These are phyloP conservation scores for Trametes sp. DNA, from an alignment of 1,284 basidiomycete genomes.

Conservation along the genomic window DNA sequence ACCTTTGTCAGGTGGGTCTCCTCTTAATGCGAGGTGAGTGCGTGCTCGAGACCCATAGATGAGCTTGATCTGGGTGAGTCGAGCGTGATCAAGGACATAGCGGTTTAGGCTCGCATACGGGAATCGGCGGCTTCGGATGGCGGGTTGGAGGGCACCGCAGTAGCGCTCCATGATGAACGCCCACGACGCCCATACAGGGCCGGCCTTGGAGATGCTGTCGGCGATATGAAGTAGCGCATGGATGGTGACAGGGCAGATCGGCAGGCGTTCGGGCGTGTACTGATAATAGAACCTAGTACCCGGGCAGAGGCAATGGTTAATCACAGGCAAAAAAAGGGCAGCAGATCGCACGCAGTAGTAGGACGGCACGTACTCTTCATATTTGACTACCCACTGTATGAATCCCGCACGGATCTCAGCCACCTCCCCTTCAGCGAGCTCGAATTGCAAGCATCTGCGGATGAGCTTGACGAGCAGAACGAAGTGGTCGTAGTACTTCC, in stretches of 20 bases:
- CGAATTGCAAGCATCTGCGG: slow-evolving; percentile 50
- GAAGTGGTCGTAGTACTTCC: slow-evolving; percentile 52
- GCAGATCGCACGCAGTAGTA: background rate
- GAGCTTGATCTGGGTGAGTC: slow-evolving; percentile 35
- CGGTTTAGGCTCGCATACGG: slow-evolving; percentile 40
- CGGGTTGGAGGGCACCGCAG: slow-evolving; percentile 43
- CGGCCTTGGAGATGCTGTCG: slow-evolving; percentile 41
- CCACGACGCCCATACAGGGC: slow-evolving; percentile 50
- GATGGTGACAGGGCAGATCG: slow-evolving; percentile 48
- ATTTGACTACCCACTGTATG: slow-evolving; percentile 49
- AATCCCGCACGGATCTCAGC: slow-evolving; percentile 43
- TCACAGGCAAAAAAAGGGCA: background rate
- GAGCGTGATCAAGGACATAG: slow-evolving; percentile 29
- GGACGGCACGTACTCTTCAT: slow-evolving; percentile 45
- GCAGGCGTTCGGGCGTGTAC: slow-evolving; percentile 34
- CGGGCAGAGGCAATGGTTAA: too few relatives aligned
- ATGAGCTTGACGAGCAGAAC: slow-evolving; percentile 48
- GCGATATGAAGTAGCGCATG: slow-evolving; percentile 50
- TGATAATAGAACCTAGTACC: slow-evolving; percentile 45
- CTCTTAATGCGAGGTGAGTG: background rate
- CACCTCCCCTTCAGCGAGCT: slow-evolving; percentile 46
- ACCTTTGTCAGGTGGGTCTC: background rate
- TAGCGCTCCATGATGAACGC: slow-evolving; percentile 49
- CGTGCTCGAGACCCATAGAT: slow-evolving; percentile 1
- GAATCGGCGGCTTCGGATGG: slow-evolving; percentile 32